These are phyloP conservation scores for Xylariaceae sp. DNA, from an alignment of 2,329 filamentous ascomycete species.

Conservation along the genomic window DNA sequence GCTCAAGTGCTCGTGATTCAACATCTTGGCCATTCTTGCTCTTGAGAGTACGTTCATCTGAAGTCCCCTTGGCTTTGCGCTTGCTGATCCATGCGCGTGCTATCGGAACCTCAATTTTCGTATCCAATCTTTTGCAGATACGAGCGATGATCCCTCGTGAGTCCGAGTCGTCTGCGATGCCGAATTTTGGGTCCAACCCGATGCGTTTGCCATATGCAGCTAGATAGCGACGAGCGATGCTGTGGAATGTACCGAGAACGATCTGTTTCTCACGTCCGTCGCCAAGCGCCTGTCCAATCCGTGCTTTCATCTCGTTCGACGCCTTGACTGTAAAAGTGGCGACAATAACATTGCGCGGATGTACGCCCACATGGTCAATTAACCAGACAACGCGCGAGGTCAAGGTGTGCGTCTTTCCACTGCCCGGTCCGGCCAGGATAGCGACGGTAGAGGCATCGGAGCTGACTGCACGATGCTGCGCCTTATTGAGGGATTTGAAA, in stretches of 20 bases:
- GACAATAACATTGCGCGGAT: slow-evolving; percentile 85
- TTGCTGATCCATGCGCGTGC: slow-evolving; percentile 76
- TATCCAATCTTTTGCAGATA: slow-evolving; percentile 71
- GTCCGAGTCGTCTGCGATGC: slow-evolving; percentile 83
- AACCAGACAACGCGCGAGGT: slow-evolving; percentile 91
- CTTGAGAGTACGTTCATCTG: slow-evolving; percentile 35
- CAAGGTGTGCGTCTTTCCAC: slow-evolving; percentile 92
- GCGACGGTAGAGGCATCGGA: slow-evolving; percentile 54
- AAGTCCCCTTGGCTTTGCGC: slow-evolving; percentile 55
- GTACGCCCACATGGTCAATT: slow-evolving; percentile 65
- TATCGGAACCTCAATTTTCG: slow-evolving; percentile 63
- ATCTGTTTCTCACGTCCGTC: slow-evolving; percentile 70
- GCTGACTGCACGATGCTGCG: slow-evolving; percentile 53
- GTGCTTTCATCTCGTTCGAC: slow-evolving; percentile 85
- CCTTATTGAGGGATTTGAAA: slow-evolving; percentile 49
- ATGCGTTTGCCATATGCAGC: slow-evolving; percentile 80
- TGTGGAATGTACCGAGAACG: slow-evolving; percentile 91
- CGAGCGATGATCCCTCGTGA: slow-evolving; percentile 74
- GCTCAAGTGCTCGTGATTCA: slow-evolving; percentile 58
- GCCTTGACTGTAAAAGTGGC: slow-evolving; percentile 98
- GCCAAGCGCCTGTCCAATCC: slow-evolving; percentile 78
- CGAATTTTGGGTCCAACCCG: slow-evolving; percentile 77
- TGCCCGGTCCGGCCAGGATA: slow-evolving; percentile 64
- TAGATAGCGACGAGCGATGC: slow-evolving; percentile 81
- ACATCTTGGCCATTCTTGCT: slow-evolving; percentile 39